Evolutionary conservation across 2,329 filamentous ascomycete species (phyloP).

Genomic region (Colletotrichum sp.): DNA sequence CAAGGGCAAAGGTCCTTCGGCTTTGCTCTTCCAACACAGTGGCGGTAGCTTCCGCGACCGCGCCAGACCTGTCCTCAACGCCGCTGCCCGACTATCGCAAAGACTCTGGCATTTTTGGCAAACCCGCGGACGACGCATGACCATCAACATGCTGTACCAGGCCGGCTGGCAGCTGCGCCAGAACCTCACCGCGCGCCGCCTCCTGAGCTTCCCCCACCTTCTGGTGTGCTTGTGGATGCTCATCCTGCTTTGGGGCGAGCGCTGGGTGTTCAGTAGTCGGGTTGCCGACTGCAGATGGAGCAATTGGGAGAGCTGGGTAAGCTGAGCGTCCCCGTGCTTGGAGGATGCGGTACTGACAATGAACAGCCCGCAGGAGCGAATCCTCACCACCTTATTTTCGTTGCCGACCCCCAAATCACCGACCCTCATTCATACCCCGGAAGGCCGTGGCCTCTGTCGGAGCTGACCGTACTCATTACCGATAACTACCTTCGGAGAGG

Average conservation of each 20-base stretch:
- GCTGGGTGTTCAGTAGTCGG: constrained; percentile 74
- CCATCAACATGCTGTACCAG: constrained; percentile 6
- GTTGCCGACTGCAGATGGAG: constrained; percentile 80
- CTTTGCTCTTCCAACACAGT: constrained; percentile 18
- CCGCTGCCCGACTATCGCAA: not conserved
- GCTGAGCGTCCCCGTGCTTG: constrained; percentile 27
- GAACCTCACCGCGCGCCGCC: constrained; percentile 55
- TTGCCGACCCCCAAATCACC: constrained; percentile 91
- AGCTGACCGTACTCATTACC: constrained; percentile 66
- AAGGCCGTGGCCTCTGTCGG: constrained; percentile 65
- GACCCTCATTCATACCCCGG: constrained; percentile 95
- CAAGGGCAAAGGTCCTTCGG: not conserved
- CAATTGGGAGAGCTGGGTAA: constrained; percentile 92
- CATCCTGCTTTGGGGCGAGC: constrained; percentile 84
- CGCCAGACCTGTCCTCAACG: constrained; percentile 2
- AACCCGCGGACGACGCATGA: constrained; percentile 10
- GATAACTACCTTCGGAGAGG: constrained; percentile 89
- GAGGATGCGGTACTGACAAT: not conserved
- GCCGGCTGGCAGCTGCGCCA: constrained; percentile 34
- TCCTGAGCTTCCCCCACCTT: constrained; percentile 69
- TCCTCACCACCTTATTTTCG: constrained; percentile 83
- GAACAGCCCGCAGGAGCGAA: constrained; percentile 74
- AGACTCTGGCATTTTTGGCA: constrained; percentile 13
- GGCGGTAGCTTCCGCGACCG: constrained; percentile 23
- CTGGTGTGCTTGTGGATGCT: constrained; percentile 77